phyloP scores from a whole-genome alignment of 768 basidiomycete species.

The Leucosporidium scottii region DNA sequence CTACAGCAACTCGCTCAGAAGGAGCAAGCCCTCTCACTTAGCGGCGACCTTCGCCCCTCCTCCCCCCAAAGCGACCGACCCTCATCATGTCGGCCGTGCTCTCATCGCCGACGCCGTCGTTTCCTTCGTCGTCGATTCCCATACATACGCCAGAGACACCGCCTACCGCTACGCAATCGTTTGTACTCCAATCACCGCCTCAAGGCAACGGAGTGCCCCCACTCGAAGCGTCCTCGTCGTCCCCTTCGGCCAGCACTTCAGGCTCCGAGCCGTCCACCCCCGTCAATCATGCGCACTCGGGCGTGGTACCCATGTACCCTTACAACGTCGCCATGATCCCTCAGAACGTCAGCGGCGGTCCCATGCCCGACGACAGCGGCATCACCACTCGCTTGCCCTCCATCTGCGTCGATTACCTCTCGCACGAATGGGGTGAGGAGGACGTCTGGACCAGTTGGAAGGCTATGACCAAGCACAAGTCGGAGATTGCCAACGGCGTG shows the following conservation, averaged over 20 bases:
- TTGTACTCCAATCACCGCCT: too few relatives aligned
- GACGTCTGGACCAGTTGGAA: conserved; percentile 99
- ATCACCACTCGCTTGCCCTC: conserved; percentile 68
- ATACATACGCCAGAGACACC: too few relatives aligned
- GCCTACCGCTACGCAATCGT: too few relatives aligned
- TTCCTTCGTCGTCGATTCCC: too few relatives aligned
- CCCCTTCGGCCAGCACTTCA: background rate
- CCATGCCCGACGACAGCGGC: conserved; percentile 50
- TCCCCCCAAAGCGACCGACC: too few relatives aligned
- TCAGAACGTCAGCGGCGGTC: conserved; percentile 39
- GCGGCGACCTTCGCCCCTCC: too few relatives aligned
- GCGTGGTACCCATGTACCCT: conserved; percentile 32
- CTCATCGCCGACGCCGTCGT: too few relatives aligned
- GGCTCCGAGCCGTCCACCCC: background rate
- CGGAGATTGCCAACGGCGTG: conserved; percentile 90
- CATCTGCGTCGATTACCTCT: conserved; percentile 96
- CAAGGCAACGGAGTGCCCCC: too few relatives aligned
- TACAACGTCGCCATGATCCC: conserved; percentile 39
- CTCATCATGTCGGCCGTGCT: too few relatives aligned
- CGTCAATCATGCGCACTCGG: conserved; percentile 6
- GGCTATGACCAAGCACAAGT: conserved; percentile 96
- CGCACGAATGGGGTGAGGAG: conserved; percentile 94
- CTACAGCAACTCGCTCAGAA: too few relatives aligned
- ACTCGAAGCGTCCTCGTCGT: background rate
- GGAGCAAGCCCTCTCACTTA: too few relatives aligned